Base-by-base conservation (phyloP, 495 filamentous ascomycete genomes). In the Letharia columbiana region DNA sequence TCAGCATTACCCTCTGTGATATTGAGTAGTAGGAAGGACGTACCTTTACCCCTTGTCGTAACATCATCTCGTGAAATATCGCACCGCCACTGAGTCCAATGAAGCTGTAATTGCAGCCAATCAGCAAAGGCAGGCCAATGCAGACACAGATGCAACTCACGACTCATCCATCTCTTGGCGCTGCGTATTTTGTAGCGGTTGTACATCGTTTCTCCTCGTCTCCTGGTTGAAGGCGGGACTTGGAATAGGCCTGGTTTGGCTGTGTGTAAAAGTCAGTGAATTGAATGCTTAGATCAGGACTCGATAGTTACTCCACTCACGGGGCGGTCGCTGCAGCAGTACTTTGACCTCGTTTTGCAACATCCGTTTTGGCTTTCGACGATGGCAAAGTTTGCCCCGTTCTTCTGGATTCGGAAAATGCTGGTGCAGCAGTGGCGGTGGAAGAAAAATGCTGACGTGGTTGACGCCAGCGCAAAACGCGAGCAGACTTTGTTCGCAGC, bases 11-110 rank as follows among this genome's bases (percentile, higher is more conserved):
- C 44, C 4, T 65, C 49, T 40, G 45, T 61, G 65, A 63, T 63
- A 54, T 33, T 65, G 60, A 50, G 62, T 39, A 66, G 54, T 42
- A 41, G 59, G 20, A 57, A 56, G 89, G 88, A 75, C 80, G 91
- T 90, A 95, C 90, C 80, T 96, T 92, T 40, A 98, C 95, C 67
- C 80, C 85, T 68, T 92, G 91, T 72, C 94, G 81, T 50, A 92
- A 83, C 91, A 98, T 96, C 94, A 98, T 98, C 78, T 98, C 92
- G 72, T 98, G 92, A 81, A 98, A 96, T 68, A 98, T 98, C 74
- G 96, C 87, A 73, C 94, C 94, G 75, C 95, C 95, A 60, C 83
- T 96, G 81, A 91, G 90, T 42, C 95, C 95, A 74, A 98, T 90
- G 79, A 98, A 96, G 62, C 90, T 90, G 68, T 9, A 23, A 41